phyloP scores from a whole-genome alignment of 495 filamentous ascomycete species.

The Penicillium malachiteum region DNA sequence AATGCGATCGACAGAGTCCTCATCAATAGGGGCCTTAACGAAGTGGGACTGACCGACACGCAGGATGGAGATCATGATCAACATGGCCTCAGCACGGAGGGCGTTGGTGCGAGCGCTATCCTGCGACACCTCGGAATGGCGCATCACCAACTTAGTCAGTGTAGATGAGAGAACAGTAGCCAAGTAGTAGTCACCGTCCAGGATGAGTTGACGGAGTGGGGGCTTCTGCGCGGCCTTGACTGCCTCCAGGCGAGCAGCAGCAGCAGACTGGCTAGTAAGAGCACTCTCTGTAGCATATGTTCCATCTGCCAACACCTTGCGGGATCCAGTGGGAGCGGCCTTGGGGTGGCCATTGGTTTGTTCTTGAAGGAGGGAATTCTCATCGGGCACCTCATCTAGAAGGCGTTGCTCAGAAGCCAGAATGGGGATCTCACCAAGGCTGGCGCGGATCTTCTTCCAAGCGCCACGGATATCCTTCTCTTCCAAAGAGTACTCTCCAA shows the following conservation, averaged over 20 bases:
- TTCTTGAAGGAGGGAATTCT: slow-evolving; percentile 61
- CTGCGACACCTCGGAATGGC: slow-evolving; percentile 89
- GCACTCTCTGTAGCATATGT: slow-evolving; percentile 97
- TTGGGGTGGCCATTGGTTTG: slow-evolving; percentile 82
- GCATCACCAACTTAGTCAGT: slow-evolving; percentile 97
- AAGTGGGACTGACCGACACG: slow-evolving; percentile 97
- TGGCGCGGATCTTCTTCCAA: slow-evolving; percentile 93
- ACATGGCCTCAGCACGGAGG: slow-evolving; percentile 94
- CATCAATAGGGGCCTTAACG: slow-evolving; percentile 94
- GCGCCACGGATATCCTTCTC: slow-evolving; percentile 92
- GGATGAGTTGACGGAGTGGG: slow-evolving; percentile 88
- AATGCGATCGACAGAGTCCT: slow-evolving; percentile 95
- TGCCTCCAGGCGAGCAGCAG: slow-evolving; percentile 88
- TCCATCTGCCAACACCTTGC: slow-evolving; percentile 92
- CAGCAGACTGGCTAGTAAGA: slow-evolving; percentile 86
- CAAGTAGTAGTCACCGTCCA: slow-evolving; percentile 98
- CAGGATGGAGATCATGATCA: slow-evolving; percentile 99
- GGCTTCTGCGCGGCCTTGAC: slow-evolving; percentile 97
- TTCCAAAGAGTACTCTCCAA: slow-evolving; percentile 95
- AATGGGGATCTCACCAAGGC: slow-evolving; percentile 96
- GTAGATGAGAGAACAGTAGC: slow-evolving; percentile 91
- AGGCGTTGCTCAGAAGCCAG: slow-evolving; percentile 92
- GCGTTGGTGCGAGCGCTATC: slow-evolving; percentile 89
- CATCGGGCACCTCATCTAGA: slow-evolving; percentile 75
- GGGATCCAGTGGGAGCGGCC: slow-evolving; percentile 75